Evolutionary conservation across 2,329 filamentous ascomycete genomes (phyloP), one percentile per base, ranked within the genome.

Genomic region (Leptographium galeiforme): DNA sequence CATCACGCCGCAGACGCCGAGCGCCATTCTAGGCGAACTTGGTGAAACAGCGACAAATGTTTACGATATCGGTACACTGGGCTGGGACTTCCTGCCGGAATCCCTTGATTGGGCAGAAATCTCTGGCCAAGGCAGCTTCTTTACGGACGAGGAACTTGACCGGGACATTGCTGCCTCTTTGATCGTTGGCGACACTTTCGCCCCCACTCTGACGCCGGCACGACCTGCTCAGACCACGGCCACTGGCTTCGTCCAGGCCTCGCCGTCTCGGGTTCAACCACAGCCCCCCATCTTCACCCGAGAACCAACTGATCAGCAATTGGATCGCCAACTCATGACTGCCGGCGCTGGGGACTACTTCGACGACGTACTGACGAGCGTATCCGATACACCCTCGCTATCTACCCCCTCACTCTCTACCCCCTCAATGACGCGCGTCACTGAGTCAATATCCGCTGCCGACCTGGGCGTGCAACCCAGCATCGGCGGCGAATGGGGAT

Each of bases 21-120:
- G 12, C 25, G 19, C 18, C 13, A 8, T n/a, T 32, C 2, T 41
- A 6, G 6, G 36, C 36, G 38, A 8, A 32, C 16, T 19, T 36
- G 16, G n/a, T n/a, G 30, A n/a, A 14, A 7, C 43, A n/a, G 14
- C 25, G 8, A 8, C 43, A 4, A 14, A 18, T 13, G 43, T 32
- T 30, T 6, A 45, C 41, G 43, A 30, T n/a, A 18, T 8, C 13
- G 19, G n/a, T 32, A 16, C 32, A 6, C 36, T 13, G 13, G 45
- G 36, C 40, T 50, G 55, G 40, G 47, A 45, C 47, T 34, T 51
- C 41, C 16, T 56, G 11, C 14, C 46, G 1, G 51, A 55, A 48
- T 52, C 53, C 1, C 54, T 56, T 12, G 56, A 59, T 50, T 59
- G 57, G 57, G 13, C 44, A 4, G 32, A 51, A 19, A 18, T 53